These are phyloP conservation scores for Plasmodium blacklocki DNA, from an alignment of 169 alveolate genomes.

Conservation along the genomic window DNA sequence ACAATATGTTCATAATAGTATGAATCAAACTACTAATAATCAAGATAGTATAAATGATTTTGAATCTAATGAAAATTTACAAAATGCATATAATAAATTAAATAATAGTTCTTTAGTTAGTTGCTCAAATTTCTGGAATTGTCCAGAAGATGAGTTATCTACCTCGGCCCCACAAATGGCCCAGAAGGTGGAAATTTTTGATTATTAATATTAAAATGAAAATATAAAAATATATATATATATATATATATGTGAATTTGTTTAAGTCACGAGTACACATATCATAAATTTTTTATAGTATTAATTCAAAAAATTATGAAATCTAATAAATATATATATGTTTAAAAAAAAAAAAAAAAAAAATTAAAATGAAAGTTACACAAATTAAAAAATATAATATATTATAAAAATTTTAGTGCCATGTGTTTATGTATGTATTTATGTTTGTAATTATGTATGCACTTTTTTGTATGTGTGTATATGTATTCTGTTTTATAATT, in stretches of 20 bases:
- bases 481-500: not conserved
- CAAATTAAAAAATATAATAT: not conserved
- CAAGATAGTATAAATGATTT: not conserved
- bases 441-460: slow-evolving; percentile 12
- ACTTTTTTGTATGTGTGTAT: not conserved
- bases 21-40: not conserved
- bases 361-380: not conserved
- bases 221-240: not conserved
- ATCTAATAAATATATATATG: not conserved
- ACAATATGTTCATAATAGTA: not conserved
- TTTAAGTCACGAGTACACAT: not conserved
- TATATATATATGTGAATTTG: no score
- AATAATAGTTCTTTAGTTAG: slow-evolving; percentile 37
- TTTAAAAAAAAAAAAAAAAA: not conserved
- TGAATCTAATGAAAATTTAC: slow-evolving; percentile 13
- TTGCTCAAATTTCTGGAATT: slow-evolving; percentile 70
- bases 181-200: slow-evolving; percentile 60
- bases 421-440: slow-evolving; percentile 1
- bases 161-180: slow-evolving; percentile 49
- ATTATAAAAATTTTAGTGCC: not conserved
- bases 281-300: no score
- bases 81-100: slow-evolving; percentile 32
- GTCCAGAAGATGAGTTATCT: slow-evolving; percentile 51
- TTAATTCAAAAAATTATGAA: no score
- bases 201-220: slow-evolving; percentile 10